Conservation (phyloP, 495 filamentous ascomycete species). For the Hypoxylon subgilvum region DNA sequence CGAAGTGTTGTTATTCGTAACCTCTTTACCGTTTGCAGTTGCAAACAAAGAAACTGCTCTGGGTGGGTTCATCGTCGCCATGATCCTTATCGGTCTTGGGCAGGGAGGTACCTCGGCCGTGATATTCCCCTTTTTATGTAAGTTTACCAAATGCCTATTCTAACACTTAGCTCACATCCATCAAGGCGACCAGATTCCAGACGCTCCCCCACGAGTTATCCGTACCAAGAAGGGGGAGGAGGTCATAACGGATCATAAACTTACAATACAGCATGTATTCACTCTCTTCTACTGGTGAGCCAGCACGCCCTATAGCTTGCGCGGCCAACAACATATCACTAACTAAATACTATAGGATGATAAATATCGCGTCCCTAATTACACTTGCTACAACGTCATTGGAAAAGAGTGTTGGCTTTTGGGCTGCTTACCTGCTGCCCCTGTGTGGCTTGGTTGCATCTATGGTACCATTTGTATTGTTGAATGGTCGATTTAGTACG, state of each 20-base stretch:
- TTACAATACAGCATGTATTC: conserved; percentile 24
- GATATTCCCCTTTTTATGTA: conserved; percentile 23
- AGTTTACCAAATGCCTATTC: too few relatives aligned
- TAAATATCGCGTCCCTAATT: conserved; percentile 12
- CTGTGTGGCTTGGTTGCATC: conserved; percentile 57
- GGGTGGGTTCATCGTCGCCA: conserved; percentile 12
- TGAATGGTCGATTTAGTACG: conserved; percentile 49
- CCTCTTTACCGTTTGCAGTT: conserved; percentile 17
- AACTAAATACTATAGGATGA: conserved; percentile 4
- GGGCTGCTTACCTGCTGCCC: conserved; percentile 55
- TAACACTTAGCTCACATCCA: background rate
- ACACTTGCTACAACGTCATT: conserved; percentile 25
- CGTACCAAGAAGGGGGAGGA: conserved; percentile 14
- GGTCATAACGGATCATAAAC: conserved; percentile 1
- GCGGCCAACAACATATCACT: background rate
- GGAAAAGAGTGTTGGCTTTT: conserved; percentile 32
- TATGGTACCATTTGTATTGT: conserved; percentile 56
- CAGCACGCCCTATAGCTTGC: too few relatives aligned
- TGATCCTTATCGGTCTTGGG: conserved; percentile 16
- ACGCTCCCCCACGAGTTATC: background rate
- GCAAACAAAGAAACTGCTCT: conserved; percentile 6
- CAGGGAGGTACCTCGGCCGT: conserved; percentile 14
- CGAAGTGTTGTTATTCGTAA: conserved; percentile 18
- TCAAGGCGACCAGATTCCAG: conserved; percentile 3
- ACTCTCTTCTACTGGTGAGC: conserved; percentile 27